Evolutionary conservation across 2,329 filamentous ascomycete species (phyloP).

Genomic region (Exophiala calicioides): DNA sequence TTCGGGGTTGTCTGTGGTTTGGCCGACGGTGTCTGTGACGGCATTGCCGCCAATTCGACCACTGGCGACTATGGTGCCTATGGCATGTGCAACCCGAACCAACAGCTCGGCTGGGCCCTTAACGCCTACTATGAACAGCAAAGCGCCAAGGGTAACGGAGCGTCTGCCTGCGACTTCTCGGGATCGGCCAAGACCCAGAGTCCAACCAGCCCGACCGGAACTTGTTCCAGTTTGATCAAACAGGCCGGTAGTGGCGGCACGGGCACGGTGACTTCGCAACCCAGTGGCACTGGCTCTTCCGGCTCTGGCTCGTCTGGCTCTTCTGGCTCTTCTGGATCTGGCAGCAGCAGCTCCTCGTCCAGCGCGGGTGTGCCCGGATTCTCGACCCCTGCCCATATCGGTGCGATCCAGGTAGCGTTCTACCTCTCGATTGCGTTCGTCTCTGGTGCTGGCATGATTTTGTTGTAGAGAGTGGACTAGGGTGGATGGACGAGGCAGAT

Average conservation of each 20-base stretch:
- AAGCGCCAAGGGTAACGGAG: constrained; percentile 35
- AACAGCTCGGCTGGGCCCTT: constrained; percentile 47
- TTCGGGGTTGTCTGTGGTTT: constrained; percentile 59
- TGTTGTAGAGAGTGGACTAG: constrained; percentile 40
- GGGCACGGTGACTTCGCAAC: constrained; percentile 41
- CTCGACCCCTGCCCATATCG: constrained; percentile 34
- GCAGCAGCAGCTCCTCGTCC: constrained; percentile 31
- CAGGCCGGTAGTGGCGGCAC: constrained; percentile 44
- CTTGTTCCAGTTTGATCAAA: constrained; percentile 41
- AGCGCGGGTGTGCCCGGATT: constrained; percentile 19
- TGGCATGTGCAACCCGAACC: constrained; percentile 45
- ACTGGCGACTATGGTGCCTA: constrained; percentile 49
- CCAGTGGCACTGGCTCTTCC: constrained; percentile 35
- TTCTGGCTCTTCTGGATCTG: constrained; percentile 27
- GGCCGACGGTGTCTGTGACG: constrained; percentile 39
- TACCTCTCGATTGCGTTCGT: constrained; percentile 47
- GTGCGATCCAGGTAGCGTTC: constrained; percentile 43
- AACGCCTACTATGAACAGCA: constrained; percentile 48
- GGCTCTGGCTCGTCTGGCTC: constrained; percentile 25
- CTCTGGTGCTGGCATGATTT: constrained; percentile 49
- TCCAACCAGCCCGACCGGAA: constrained; percentile 38
- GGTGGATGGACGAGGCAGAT: not conserved
- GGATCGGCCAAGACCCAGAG: constrained; percentile 43
- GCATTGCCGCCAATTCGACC: constrained; percentile 42
- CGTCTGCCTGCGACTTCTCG: constrained; percentile 45